Evolutionary conservation across 2,329 filamentous ascomycete genomes (phyloP), one percentile per base, ranked within the genome.

Genomic region (Microascus cirrosus): DNA sequence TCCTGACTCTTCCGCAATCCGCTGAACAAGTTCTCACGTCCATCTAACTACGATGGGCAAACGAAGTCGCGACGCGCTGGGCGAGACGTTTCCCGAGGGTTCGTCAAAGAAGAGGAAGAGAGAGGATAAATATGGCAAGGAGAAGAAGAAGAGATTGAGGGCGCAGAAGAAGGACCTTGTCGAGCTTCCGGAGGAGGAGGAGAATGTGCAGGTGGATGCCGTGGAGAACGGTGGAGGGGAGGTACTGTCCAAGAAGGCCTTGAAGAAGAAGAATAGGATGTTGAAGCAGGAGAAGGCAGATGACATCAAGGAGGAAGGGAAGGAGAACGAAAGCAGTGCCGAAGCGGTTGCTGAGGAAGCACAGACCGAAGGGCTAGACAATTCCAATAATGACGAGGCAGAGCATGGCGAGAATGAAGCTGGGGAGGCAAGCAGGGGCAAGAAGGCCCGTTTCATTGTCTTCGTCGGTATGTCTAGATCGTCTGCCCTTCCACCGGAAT

Each of bases 371-470:
- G 18, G 18, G n/a, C 6, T 20, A 12, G 11, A 50, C n/a, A 20
- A 50, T n/a, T 24, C 62, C 52, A 4, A 59, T 57, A 60, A 62
- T 50, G 54, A 59, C 54, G 34, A 60, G 53, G 63, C 61, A 50
- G 55, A 63, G 55, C 63, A 65, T 57, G 52, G 60, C 28, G 58
- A 61, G 2, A 45, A 54, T n/a, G 61, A 58, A 60, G 63, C 57
- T 57, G 35, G 63, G 36, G 55, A 59, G 45, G 58, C 48, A 28
- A 66, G 66, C 55, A 62, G 58, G 59, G 62, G 34, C 54, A 57
- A 62, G 32, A 76, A 61, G 77, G 77, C 76, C 18, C 80, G 87
- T 60, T 90, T 90, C 74, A 90, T 91, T 60, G 82, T 86, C 65
- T 94, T 94, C 72, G 84, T 93, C 62, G 86, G 83, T 83, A 73